A percentile compares a stretch with the other conserved stretches of the same genome.
phyloP scores from a whole-genome alignment of 106 monocot species.

The Xerophyta viscosa region DNA sequence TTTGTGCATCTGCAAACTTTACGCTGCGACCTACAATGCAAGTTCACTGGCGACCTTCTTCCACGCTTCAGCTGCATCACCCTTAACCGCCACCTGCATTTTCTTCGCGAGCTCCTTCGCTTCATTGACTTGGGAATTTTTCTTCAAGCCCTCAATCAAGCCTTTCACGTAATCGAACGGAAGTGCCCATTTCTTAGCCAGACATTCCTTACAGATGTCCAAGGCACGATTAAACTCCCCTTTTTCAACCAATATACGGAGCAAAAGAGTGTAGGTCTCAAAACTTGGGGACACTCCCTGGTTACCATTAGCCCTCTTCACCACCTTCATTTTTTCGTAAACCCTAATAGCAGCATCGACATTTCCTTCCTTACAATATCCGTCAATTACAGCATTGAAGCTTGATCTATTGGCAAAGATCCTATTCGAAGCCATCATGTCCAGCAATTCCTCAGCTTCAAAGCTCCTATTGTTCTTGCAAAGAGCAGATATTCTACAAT shows the following conservation, averaged over 20 bases:
- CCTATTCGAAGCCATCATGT: slow-evolving; percentile 39
- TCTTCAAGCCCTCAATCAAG: slow-evolving; percentile 48
- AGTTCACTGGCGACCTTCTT: slow-evolving; percentile 46
- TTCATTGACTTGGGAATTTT: slow-evolving; percentile 24
- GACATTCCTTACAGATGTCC: slow-evolving; percentile 48
- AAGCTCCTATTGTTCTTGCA: slow-evolving; percentile 31
- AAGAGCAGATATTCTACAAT: slow-evolving; percentile 34
- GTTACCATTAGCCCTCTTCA: slow-evolving; percentile 9
- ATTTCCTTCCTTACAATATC: slow-evolving; percentile 53
- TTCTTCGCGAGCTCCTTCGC: slow-evolving; percentile 29
- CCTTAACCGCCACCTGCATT: slow-evolving; percentile 40
- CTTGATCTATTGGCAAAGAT: slow-evolving; percentile 34
- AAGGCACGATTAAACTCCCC: slow-evolving; percentile 24
- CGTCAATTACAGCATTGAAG: slow-evolving; percentile 44
- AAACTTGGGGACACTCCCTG: slow-evolving; percentile 22
- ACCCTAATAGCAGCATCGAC: slow-evolving; percentile 29
- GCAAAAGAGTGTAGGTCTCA: slow-evolving; percentile 35
- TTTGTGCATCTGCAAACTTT: too few relatives aligned
- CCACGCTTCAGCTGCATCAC: slow-evolving; percentile 52
- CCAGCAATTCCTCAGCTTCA: slow-evolving; percentile 59
- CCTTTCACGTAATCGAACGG: slow-evolving; percentile 44
- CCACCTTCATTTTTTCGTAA: slow-evolving; percentile 32
- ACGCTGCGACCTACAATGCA: slow-evolving; percentile 27
- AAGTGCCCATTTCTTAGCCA: slow-evolving; percentile 50
- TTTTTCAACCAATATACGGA: slow-evolving; percentile 51